A percentile compares a stretch with the other conserved stretches of the same genome.
These are phyloP conservation scores for Botryosphaeria dothidea DNA, from an alignment of 2,329 filamentous ascomycete genomes.

Conservation along the genomic window DNA sequence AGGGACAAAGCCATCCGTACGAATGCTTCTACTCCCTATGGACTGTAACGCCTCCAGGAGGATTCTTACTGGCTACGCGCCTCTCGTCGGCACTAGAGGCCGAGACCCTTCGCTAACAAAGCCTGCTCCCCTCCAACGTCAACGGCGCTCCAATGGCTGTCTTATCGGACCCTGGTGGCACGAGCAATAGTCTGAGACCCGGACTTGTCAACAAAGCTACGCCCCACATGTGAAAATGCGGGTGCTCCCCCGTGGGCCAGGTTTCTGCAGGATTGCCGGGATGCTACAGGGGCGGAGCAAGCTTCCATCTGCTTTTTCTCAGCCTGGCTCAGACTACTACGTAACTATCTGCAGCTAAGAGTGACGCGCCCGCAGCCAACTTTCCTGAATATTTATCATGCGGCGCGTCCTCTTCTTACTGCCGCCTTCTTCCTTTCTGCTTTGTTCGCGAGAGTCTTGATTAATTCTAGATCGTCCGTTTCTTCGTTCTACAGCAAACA, in stretches of 20 bases:
- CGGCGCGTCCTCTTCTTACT: background rate
- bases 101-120: background rate
- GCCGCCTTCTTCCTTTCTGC: background rate
- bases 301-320: background rate
- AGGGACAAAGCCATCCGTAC: too few relatives aligned
- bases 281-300: background rate
- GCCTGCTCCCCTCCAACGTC: background rate
- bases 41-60: background rate
- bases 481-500: background rate
- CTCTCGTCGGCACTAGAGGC: background rate
- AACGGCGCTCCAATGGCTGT: background rate
- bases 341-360: conserved; percentile 1
- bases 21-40: too few relatives aligned
- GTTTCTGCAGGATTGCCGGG: background rate
- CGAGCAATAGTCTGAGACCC: background rate
- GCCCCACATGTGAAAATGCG: background rate
- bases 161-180: conserved; percentile 12
- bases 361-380: background rate
- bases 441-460: background rate
- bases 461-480: background rate
- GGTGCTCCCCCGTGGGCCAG: background rate
- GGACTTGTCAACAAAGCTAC: background rate
- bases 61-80: background rate
- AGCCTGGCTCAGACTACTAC: background rate
- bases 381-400: background rate